Base-by-base conservation (phyloP, 176 grass and related monocot species). In the Cocos nucifera region DNA sequence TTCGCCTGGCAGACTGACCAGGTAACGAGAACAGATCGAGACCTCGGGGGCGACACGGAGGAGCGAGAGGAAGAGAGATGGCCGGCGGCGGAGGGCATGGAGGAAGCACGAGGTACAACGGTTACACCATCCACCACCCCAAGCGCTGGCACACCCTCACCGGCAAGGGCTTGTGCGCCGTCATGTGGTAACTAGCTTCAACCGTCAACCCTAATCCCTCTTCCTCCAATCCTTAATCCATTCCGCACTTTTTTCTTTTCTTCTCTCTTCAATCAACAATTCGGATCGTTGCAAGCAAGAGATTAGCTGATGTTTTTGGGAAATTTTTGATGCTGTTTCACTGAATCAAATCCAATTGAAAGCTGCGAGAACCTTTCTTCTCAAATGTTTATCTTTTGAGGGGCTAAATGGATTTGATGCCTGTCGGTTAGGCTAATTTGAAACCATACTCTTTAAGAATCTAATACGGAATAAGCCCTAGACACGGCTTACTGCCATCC, bases 91-190 rank as follows among this genome's bases (percentile, higher is more conserved):
- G 79, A 72, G 74, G 76, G 61, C 24, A 19, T 7, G 79, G 74
- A 24, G 86, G 79, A 16, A 66, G 91, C 53, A 89, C 92, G n/a
- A 96, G 83, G n/a, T 87, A 96, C 81, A 96, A 88, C 75, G 83
- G 87, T 0, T 80, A 84, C 78, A 88, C 87, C 53, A 87, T 90
- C 61, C 86, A 67, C 30, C 83, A 85, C 72, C 82, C 89, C 30
- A 79, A 89, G 77, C 83, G 92, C 48, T 96, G 92, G 87, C 92
- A 96, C 73, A 75, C 72, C 51, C 69, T 83, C 62, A 83, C 81
- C 57, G 92, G 92, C 48, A 90, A 96, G 78, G 92, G 87, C 49
- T 74, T 96, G 27, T 96, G 92, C 80, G 87, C 87, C 62, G 56
- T 87, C 65, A 96, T 96, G 92, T 96, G 92, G 92, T 96, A 80